Base-by-base conservation (phyloP, 1,284 basidiomycete species). In the Cryptococcus jaspeensis region DNA sequence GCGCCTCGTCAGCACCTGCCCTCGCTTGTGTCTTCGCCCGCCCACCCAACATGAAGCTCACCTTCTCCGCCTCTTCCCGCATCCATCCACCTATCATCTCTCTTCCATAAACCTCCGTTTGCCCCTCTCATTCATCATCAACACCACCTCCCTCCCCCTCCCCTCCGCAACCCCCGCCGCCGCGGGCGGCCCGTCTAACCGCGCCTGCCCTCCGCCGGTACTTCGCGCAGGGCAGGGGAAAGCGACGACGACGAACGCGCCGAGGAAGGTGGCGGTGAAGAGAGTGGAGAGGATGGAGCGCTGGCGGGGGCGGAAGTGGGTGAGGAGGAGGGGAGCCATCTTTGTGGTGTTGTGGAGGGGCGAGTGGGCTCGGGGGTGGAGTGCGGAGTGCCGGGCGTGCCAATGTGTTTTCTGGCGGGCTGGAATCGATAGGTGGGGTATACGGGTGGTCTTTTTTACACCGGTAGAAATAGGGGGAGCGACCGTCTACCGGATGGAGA, bases 301-400 rank as follows among this genome's bases (percentile, higher is more conserved):
- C 53, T 78, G 76, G 15, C 61, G 60, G 16, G 75, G 72, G 52
- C 70, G 70, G 61, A 77, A 79, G 61, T 76, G 73, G 1, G 70
- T 69, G 32, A 70, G 65, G 48, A 77, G 71, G 5, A 79, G 65
- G 3, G 77, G 77, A 8, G 77, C 76, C 77, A 79, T 78, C 44
- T 35, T 62, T 32, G 12, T 5, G 35, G 22, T 45, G 43, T 46
- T 2, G 13, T 53, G 25, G 18, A n/a, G 15, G 20, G 15, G 35
- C 22, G 16, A 41, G 50, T 22, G 40, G 50, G 8, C 18, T 41
- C 3, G 25, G 22, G 25, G 41, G 23, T n/a, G 20, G 40, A 16
- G 28, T 32, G 28, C 28, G 40, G 20, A 43, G 5, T 20, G 41
- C 41, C 15, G 18, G 28, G 28, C 28, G 28, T 32, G 28, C 28